Conservation (phyloP, 179 eudicot genomes). For the Pouteria campechiana region DNA sequence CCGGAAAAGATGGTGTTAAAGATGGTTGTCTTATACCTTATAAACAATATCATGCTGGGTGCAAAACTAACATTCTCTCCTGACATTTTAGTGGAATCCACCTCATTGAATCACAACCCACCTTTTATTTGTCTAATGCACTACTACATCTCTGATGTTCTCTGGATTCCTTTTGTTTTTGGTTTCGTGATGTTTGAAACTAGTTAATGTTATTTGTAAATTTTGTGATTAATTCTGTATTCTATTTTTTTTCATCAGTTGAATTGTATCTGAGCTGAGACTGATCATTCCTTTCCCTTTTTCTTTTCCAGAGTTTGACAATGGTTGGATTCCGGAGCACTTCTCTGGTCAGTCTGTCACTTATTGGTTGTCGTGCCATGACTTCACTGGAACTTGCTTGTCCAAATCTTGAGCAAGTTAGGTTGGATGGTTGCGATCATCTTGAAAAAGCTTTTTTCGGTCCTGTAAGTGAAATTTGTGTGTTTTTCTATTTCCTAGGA, state of each 20-base stretch:
- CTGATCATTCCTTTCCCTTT: not conserved
- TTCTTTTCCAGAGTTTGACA: conserved; percentile 59
- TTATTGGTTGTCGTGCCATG: conserved; percentile 84
- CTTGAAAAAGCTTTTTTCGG: conserved; percentile 81
- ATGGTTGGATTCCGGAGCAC: conserved; percentile 49
- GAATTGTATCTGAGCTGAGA: not conserved
- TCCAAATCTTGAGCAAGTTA: conserved; percentile 53
- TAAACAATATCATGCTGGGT: too few species aligned
- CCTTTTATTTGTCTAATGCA: too few species aligned
- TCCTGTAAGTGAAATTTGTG: conserved; percentile 65
- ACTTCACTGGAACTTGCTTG: conserved; percentile 35
- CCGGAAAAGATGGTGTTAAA: too few species aligned
- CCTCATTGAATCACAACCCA: too few species aligned
- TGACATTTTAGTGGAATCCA: too few species aligned
- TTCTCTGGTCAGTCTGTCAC: conserved; percentile 60
- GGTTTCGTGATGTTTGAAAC: not conserved
- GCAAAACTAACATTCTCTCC: too few species aligned
- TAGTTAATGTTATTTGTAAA: not conserved
- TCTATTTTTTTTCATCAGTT: too few species aligned
- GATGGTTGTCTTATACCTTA: too few species aligned
- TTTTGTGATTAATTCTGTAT: too few species aligned
- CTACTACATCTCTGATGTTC: too few species aligned
- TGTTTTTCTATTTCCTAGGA: too few species aligned
- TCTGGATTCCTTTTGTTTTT: not conserved
- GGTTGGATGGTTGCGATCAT: conserved; percentile 96